These are phyloP conservation scores for Chaetomiaceae sp. DNA, from an alignment of 2,329 filamentous ascomycete genomes.

Conservation along the genomic window DNA sequence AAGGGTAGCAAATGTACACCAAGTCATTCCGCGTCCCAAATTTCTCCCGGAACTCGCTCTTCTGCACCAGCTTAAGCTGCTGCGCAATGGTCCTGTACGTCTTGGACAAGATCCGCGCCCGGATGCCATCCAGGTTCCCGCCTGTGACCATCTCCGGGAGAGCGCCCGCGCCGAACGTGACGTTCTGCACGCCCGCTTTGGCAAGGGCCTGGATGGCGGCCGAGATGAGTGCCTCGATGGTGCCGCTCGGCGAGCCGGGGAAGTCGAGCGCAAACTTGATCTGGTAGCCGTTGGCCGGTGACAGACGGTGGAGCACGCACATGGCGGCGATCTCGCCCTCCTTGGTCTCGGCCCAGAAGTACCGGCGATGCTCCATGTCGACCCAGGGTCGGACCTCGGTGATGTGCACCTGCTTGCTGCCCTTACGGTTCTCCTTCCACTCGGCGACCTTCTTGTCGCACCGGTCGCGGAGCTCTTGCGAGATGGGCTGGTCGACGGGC, in stretches of 20 bases:
- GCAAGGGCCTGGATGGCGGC: constrained; percentile 33
- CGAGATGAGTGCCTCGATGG: constrained; percentile 72
- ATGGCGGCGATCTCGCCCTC: constrained; percentile 69
- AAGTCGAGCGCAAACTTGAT: constrained; percentile 97
- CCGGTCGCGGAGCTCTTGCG: constrained; percentile 62
- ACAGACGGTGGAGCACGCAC: constrained; percentile 77
- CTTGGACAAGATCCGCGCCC: constrained; percentile 74
- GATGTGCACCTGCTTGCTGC: constrained; percentile 76
- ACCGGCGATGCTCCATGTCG: constrained; percentile 75
- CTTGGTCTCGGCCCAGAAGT: constrained; percentile 73
- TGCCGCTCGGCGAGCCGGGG: constrained; percentile 76
- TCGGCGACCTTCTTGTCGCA: constrained; percentile 69
- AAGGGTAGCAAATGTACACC: constrained; percentile 85
- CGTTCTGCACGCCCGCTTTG: constrained; percentile 51
- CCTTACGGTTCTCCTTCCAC: constrained; percentile 77
- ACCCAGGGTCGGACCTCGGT: constrained; percentile 89
- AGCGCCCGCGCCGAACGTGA: constrained; percentile 86
- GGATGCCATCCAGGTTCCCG: constrained; percentile 73
- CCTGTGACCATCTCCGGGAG: constrained; percentile 69
- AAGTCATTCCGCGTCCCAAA: constrained; percentile 79
- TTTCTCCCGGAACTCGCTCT: constrained; percentile 87
- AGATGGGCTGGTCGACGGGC: constrained; percentile 56
- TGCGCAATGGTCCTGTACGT: constrained; percentile 80
- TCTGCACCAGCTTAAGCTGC: constrained; percentile 75
- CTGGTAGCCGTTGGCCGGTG: constrained; percentile 80